Base-by-base conservation (phyloP, 768 basidiomycete genomes). In the Tylopilus rubrobrunneus region DNA sequence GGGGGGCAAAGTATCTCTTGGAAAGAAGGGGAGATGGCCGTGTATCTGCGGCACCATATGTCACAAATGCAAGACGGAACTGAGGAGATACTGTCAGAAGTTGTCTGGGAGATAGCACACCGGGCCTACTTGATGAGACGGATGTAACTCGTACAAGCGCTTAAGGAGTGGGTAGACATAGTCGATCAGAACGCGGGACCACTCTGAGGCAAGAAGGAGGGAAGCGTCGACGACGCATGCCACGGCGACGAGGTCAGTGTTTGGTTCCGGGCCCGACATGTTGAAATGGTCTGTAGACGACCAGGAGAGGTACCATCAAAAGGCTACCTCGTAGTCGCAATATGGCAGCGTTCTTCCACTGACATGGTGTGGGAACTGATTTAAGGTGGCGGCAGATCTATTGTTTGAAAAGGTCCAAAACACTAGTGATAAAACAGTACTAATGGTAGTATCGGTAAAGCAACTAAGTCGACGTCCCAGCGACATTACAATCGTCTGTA, bases 221-320 rank as follows among this genome's bases (percentile, higher is more conserved):
- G 87, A 86, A 1, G 83, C 77, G 48, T 88, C 86, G 54, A 83
- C 73, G 50, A 88, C 78, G 52, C 81, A 76, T 0, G 78, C 81
- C 29, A 87, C 67, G 17, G 83, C 82, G 46, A 74, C 60, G 43
- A 74, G 56, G 56, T 74, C 72, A 25, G 34, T 34, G 17, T 34
- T 41, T 39, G 40, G 5, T n/a, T 69, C 69, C 21, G 48, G 48
- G 25, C 29, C 40, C 2, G 67, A 64, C 66, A 68, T 68, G 52
- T 0, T 53, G 51, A 42, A 43, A 11, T 40, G 29, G 56, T 23
- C 23, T 14, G 42, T 36, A 25, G 45, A 45, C n/a, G 36, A 17
- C 9, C 12, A n/a, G 28, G 21, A 9, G 23, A 15, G 25, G 17
- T 34, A 48, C 19, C 11, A 55, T 56, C 49, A 51, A 43, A 27